These are phyloP conservation scores for Sporothrix brasiliensis DNA, from an alignment of 2,329 filamentous ascomycete species.

Conservation along the genomic window DNA sequence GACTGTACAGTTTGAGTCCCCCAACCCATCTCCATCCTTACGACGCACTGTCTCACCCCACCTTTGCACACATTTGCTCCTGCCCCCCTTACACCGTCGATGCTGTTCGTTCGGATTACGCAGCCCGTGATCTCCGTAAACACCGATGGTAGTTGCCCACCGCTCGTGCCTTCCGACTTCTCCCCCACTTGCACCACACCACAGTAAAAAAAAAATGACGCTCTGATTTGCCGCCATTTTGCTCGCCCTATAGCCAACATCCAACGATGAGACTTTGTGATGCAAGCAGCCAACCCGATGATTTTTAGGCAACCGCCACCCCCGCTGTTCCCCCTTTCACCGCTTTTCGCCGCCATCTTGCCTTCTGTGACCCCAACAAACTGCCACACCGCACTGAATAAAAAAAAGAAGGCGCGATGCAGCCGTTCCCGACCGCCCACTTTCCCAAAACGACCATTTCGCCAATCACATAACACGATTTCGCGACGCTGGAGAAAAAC, in stretches of 20 bases:
- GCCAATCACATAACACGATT: conserved; percentile 39
- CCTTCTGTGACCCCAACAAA: not conserved
- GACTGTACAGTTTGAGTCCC: not conserved
- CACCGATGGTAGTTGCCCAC: conserved; percentile 9
- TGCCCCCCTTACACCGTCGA: conserved; percentile 12
- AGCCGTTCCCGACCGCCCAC: not conserved
- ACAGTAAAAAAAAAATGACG: conserved; percentile 6
- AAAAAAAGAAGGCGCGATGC: conserved; percentile 17
- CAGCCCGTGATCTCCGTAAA: conserved; percentile 16
- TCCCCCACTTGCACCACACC: conserved; percentile 20
- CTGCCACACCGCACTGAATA: not conserved
- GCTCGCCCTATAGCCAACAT: not conserved
- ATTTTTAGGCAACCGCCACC: conserved; percentile 24
- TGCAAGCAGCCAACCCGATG: not conserved
- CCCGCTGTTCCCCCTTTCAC: not conserved
- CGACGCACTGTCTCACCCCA: conserved; percentile 10
- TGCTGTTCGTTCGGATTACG: conserved; percentile 7
- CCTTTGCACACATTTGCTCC: not conserved
- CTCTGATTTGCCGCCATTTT: conserved; percentile 29
- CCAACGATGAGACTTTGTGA: conserved; percentile 16
- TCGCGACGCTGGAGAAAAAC: not conserved
- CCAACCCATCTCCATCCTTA: conserved; percentile 10
- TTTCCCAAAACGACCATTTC: conserved; percentile 23
- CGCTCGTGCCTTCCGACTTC: conserved; percentile 10
- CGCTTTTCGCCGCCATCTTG: conserved; percentile 3